These are phyloP conservation scores for Urostyla sp. DNA, from an alignment of 73 alveolate genomes.

Conservation along the genomic window DNA sequence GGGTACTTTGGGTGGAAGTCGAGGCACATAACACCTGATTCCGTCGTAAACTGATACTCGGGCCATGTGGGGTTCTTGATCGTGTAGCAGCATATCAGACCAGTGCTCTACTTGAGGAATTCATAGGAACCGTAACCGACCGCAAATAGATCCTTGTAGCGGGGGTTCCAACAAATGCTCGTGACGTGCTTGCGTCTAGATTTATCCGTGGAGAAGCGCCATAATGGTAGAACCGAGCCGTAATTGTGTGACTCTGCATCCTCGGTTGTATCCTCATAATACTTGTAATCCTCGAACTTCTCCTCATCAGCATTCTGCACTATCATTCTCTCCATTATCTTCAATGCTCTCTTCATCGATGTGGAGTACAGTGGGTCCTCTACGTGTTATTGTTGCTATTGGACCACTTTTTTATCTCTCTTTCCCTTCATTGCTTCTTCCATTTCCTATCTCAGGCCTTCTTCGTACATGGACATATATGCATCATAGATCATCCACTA, in stretches of 20 bases:
- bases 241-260: constrained; percentile 53
- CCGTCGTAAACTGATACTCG: constrained; percentile 97
- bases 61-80: constrained; percentile 99
- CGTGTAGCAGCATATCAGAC: constrained; percentile 97
- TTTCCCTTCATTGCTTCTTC: constrained; percentile 82
- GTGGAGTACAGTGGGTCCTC: constrained; percentile 92
- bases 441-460: constrained; percentile 61
- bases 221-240: constrained; percentile 90
- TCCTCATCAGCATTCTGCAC: constrained; percentile 97
- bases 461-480: constrained; percentile 94
- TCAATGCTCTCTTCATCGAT: constrained; percentile 93
- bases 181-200: constrained; percentile 98
- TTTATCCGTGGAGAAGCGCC: constrained; percentile 98
- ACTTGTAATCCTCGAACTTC: constrained; percentile 93
- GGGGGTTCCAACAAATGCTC: constrained; percentile 98
- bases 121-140: constrained; percentile 99
- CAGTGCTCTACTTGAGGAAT: constrained; percentile 94
- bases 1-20: constrained; percentile 99
- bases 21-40: constrained; percentile 97
- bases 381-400: constrained; percentile 78
- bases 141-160: constrained; percentile 98
- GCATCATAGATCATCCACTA: constrained; percentile 99
- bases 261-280: constrained; percentile 81
- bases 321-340: constrained; percentile 98
- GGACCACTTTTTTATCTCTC: constrained; percentile 82